Evolutionary conservation across 257 asterid genomes (phyloP), one percentile per base, ranked within the genome.

Genomic region (Jacaranda copaia): DNA sequence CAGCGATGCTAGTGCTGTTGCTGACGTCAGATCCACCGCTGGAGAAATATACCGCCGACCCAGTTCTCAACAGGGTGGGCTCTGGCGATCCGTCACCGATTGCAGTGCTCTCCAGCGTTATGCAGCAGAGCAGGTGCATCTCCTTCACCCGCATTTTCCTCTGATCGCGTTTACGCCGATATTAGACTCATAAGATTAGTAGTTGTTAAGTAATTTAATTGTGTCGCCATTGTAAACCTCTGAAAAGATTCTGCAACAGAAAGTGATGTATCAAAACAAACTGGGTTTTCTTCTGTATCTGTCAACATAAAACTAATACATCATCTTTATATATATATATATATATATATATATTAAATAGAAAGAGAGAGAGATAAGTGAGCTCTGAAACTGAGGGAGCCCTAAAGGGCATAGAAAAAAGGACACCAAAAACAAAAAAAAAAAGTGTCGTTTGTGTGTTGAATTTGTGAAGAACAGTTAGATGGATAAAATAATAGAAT

Each of bases 91-190:
- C 82, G 45, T 84, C 92, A 14, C 91, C 96, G 83, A 83, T 89
- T 79, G 81, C 89, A 35, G 88, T 40, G 16, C 88, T 86, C 87
- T 92, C 98, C 32, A 94, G 62, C 25, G 97, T 82, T 76, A 94
- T 87, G 87, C 98, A 94, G 73, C 98, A 94, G 3, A 94, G 90
- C 19, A 98, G 98, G 85, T 94, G 93, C 98, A 94, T 85, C 86
- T 88, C 97, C 87, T 79, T 92, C 73, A 89, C 94, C 61, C 96
- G 96, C 98, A 93, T 93, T 81, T 25, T 25, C 32, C 32, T 25
- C 32, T 25, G 32, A 25, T 74, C 82, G 15, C 65, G 40, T 40
- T 11, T 5, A 9, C 49, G 38, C 38, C 20, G 6, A n/a, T 8
- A 64, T 52, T 4, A 61, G 3, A 15, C 3, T 19, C 77, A 69